Percentiles rank a stretch among this genome's conserved stretches.
These are phyloP conservation scores for Stygiomarasmius scandens DNA, from an alignment of 1,284 basidiomycete species.

Conservation along the genomic window DNA sequence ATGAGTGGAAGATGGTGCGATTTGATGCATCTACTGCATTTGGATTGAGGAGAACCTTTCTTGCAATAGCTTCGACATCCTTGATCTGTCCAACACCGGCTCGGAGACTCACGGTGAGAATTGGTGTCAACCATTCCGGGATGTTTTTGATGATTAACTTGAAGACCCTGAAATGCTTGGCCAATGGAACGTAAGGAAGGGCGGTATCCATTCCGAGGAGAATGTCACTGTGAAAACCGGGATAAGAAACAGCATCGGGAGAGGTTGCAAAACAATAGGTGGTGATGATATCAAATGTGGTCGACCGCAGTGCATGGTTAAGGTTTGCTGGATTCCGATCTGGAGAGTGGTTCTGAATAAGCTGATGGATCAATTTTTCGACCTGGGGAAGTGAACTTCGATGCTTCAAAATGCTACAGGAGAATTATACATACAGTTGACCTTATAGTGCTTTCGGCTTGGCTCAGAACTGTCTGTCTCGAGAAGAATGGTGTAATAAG, in stretches of 20 bases:
- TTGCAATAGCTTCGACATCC: neutral
- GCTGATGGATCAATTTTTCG: constrained; percentile 18
- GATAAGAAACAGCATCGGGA: constrained; percentile 19
- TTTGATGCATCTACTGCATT: neutral
- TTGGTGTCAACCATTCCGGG: constrained; percentile 19
- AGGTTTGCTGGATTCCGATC: constrained; percentile 19
- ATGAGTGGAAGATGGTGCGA: constrained; percentile 2
- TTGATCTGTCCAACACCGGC: constrained; percentile 14
- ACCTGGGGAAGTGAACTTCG: constrained; percentile 18
- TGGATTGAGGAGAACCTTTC: neutral
- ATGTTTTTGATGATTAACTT: constrained; percentile 17
- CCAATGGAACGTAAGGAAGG: constrained; percentile 21
- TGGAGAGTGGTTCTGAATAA: constrained; percentile 14
- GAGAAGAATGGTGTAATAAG: constrained; percentile 4
- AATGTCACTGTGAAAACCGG: constrained; percentile 29
- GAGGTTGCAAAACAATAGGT: constrained; percentile 30
- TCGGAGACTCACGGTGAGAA: constrained; percentile 12
- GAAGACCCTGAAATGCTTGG: constrained; percentile 31
- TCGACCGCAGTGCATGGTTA: constrained; percentile 18
- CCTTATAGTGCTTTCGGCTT: neutral
- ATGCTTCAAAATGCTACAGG: neutral
- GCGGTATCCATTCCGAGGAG: constrained; percentile 23
- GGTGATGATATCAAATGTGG: constrained; percentile 30
- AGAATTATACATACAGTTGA: neutral
- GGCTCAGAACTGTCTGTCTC: neutral